Evolutionary conservation across 176 grass and related monocot genomes (phyloP), one percentile per base, ranked within the genome.

Genomic region (Elymus sibiricus): DNA sequence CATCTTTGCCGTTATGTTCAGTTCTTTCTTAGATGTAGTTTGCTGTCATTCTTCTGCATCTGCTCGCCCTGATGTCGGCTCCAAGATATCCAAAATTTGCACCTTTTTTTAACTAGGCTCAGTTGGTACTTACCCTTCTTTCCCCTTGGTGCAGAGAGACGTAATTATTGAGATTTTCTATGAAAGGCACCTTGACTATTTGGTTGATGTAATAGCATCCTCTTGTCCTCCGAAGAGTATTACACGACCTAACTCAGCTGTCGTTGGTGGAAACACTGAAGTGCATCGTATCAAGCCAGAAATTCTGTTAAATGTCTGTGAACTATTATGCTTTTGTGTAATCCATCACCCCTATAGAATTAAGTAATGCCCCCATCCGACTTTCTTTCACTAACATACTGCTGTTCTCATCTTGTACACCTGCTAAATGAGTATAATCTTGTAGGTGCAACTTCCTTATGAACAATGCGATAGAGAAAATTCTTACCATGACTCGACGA

Each of bases 111-210:
- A 3, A 88, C 82, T 49, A 82, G 40, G 76, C 69, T 90, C 17
- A 75, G 21, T 38, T 79, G 25, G 37, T 69, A 63, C 70, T 93
- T 81, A 90, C 58, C n/a, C 47, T 64, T 82, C 13, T 82, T 86
- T 75, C 21, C 64, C 83, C 79, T 87, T 85, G 60, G 49, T 87
- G 86, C 88, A 99, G 97, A 92, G 92, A 91, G 97, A 97, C 6
- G 67, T 82, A 70, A 85, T 99, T 79, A 90, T 99, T 91, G 97
- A 99, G 66, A 90, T 99, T 84, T 99, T 99, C 89, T 97, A 99
- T 17, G 97, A 99, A 88, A 97, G 85, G 25, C 92, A 99, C 91
- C 92, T 99, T 65, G 90, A 92, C 76, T 91, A 94, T 79, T 91
- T 99, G 71, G 90, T 99, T 79, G 97, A 97, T 87, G 94, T 94